A percentile compares a stretch with the other conserved stretches of the same genome.
These are phyloP conservation scores for Lachnellula arida DNA, from an alignment of 2,329 filamentous ascomycete species.

Conservation along the genomic window DNA sequence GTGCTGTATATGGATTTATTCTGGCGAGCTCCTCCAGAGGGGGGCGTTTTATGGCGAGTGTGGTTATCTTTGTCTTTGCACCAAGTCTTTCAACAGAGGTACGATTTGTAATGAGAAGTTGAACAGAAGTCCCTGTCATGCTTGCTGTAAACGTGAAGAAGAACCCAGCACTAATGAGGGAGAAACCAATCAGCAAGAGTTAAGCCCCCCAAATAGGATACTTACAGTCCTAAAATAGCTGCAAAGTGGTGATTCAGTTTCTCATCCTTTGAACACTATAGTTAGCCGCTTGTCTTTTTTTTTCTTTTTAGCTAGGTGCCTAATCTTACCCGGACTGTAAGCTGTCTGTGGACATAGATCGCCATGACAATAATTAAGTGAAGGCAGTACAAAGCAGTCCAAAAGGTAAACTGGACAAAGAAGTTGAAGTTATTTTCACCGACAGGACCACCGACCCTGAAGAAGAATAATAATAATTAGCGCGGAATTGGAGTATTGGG, in stretches of 20 bases:
- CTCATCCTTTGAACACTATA: constrained; percentile 24
- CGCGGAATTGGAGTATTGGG: not conserved
- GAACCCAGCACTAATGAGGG: constrained; percentile 46
- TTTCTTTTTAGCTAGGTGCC: not conserved
- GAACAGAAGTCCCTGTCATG: constrained; percentile 70
- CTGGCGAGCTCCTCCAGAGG: constrained; percentile 20
- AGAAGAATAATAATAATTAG: constrained; percentile 1
- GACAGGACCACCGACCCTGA: constrained; percentile 85
- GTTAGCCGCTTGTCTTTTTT: not conserved
- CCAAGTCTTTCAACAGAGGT: constrained; percentile 81
- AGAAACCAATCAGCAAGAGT: not conserved
- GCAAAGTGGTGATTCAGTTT: constrained; percentile 56
- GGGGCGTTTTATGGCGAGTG: constrained; percentile 68
- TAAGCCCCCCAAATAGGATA: not conserved
- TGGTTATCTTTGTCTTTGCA: constrained; percentile 56
- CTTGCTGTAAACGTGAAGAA: constrained; percentile 76
- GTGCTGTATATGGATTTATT: constrained; percentile 34
- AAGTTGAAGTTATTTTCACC: constrained; percentile 86
- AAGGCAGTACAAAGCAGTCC: constrained; percentile 62
- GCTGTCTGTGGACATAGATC: constrained; percentile 52
- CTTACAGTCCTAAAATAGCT: constrained; percentile 38
- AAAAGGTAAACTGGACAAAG: constrained; percentile 82
- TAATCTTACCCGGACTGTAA: constrained; percentile 22
- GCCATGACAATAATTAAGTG: constrained; percentile 60
- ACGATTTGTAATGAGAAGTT: constrained; percentile 66